Conservation (phyloP, 1,284 basidiomycete species). For the Heimioporus punctisporus region DNA sequence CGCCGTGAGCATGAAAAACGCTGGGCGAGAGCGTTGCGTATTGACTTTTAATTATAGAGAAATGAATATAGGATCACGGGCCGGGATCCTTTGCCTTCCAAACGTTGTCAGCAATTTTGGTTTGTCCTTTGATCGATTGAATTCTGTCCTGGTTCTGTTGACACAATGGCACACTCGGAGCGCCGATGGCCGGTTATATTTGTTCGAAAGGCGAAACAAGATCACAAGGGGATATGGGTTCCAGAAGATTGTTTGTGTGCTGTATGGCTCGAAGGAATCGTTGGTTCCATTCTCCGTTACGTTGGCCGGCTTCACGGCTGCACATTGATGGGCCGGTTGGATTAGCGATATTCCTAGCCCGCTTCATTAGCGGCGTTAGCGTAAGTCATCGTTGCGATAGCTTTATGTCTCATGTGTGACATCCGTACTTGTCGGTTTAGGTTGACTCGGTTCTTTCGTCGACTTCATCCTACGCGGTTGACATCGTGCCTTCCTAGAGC, state of each 20-base stretch:
- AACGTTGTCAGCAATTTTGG: slow-evolving; percentile 63
- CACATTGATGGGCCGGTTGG: slow-evolving; percentile 40
- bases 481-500: slow-evolving; percentile 57
- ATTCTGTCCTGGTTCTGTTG: background rate
- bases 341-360: slow-evolving; percentile 41
- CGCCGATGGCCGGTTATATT: slow-evolving; percentile 50
- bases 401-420: no score
- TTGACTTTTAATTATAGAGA: slow-evolving; percentile 40
- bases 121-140: slow-evolving; percentile 24
- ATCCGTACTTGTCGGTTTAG: slow-evolving; percentile 18
- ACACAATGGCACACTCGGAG: slow-evolving; percentile 42
- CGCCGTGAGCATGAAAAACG: slow-evolving; percentile 20
- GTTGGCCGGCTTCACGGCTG: slow-evolving; percentile 20
- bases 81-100: slow-evolving; percentile 61
- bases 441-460: slow-evolving; percentile 52
- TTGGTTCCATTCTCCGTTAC: slow-evolving; percentile 34
- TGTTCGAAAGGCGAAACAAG: slow-evolving; percentile 46
- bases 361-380: slow-evolving; percentile 51
- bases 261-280: slow-evolving; percentile 46
- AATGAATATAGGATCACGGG: slow-evolving; percentile 60
- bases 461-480: slow-evolving; percentile 56
- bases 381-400: slow-evolving; percentile 34
- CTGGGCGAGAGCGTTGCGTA: background rate
- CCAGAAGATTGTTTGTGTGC: slow-evolving; percentile 66
- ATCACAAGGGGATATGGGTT: slow-evolving; percentile 49